Evolutionary conservation across 208 protist genomes (phyloP).

Genomic region (Leishmania tropica): DNA sequence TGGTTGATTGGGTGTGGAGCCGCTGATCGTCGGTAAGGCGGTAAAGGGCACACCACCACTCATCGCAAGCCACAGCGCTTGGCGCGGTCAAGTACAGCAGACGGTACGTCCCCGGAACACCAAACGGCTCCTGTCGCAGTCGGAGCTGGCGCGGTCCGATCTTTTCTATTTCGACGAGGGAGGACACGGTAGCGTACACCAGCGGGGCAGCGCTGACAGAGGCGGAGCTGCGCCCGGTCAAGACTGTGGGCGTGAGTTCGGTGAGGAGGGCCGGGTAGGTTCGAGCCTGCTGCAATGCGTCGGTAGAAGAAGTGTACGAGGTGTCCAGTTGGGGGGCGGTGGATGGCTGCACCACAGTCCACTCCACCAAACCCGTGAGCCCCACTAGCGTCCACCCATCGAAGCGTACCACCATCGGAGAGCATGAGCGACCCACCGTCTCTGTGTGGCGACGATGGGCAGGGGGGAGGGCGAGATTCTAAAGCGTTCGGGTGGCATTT

Average conservation of each 20-base stretch:
- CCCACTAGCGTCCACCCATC: constrained; percentile 29
- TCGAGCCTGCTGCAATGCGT: constrained; percentile 7
- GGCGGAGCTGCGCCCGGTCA: constrained; percentile 21
- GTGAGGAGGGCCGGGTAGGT: constrained; percentile 24
- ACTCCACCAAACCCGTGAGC: constrained; percentile 22
- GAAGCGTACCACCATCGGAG: constrained; percentile 12
- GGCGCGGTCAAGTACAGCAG: constrained; percentile 18
- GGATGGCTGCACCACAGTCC: constrained; percentile 12
- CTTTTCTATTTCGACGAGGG: constrained; percentile 28
- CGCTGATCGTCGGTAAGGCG: constrained; percentile 11
- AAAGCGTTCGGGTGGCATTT: neutral
- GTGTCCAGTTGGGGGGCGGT: neutral
- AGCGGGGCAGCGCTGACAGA: neutral
- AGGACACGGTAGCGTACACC: constrained; percentile 29
- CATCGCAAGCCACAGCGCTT: constrained; percentile 15
- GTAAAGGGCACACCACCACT: constrained; percentile 31
- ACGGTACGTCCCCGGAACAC: constrained; percentile 11
- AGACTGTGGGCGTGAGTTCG: constrained; percentile 27
- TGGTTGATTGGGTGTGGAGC: neutral
- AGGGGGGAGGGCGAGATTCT: neutral
- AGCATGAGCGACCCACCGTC: neutral
- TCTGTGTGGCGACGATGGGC: too few relatives aligned
- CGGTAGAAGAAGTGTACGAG: neutral
- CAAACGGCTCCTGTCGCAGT: constrained; percentile 18
- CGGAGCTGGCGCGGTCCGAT: constrained; percentile 24